These are phyloP conservation scores for Amesomyces nigricolor DNA, from an alignment of 2,329 filamentous ascomycete genomes.

Conservation along the genomic window DNA sequence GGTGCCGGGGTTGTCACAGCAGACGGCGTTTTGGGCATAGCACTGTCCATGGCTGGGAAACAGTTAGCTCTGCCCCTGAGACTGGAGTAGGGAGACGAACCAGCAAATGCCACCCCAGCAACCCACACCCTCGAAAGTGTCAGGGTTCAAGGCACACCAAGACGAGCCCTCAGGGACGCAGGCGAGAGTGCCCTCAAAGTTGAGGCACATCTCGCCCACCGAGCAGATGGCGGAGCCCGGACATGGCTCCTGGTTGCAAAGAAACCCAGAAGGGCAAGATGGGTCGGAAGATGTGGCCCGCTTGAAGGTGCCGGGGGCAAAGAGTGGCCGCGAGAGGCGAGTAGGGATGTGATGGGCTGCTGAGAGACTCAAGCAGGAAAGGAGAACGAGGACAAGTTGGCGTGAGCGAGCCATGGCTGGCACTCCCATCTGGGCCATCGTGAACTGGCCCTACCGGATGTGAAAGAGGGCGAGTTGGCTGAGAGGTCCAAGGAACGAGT, in stretches of 20 bases:
- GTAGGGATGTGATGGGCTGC: neutral
- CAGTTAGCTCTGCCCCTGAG: neutral
- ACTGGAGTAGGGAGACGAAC: neutral
- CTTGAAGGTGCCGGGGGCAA: neutral
- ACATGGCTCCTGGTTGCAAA: neutral
- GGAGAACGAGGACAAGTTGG: neutral
- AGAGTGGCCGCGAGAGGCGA: neutral
- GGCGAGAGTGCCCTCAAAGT: constrained; percentile 2
- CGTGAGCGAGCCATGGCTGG: neutral
- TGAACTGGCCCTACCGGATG: neutral
- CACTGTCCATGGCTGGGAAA: neutral
- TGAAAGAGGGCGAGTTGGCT: neutral
- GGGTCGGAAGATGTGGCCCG: neutral
- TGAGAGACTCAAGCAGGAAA: neutral
- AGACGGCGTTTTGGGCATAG: neutral
- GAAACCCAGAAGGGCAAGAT: neutral
- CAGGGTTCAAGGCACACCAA: neutral
- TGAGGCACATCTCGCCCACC: neutral
- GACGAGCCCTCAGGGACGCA: neutral
- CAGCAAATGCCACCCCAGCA: constrained; percentile 2
- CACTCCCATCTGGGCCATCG: neutral
- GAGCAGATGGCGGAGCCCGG: constrained; percentile 1
- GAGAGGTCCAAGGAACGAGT: neutral
- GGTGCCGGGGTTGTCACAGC: neutral
- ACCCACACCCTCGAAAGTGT: neutral